Percentiles rank a stretch among this genome's conserved stretches.
Evolutionary conservation across 2,329 filamentous ascomycete genomes (phyloP).

Genomic region (Didymella segeticola): DNA sequence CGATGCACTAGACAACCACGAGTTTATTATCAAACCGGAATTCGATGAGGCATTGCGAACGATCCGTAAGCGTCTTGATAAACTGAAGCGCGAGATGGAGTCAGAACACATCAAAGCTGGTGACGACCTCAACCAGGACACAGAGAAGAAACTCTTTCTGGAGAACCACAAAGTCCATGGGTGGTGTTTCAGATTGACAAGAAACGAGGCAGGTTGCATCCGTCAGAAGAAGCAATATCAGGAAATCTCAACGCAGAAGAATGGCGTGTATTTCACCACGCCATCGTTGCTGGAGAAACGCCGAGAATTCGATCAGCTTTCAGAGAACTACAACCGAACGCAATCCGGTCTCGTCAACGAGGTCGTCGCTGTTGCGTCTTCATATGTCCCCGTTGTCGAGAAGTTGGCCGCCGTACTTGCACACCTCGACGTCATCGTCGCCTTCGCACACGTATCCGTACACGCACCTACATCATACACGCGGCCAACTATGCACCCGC

Average conservation of each 20-base stretch:
- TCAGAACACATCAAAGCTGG: constrained; percentile 79
- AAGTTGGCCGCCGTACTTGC: constrained; percentile 85
- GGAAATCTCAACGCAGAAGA: constrained; percentile 98
- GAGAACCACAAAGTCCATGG: constrained; percentile 96
- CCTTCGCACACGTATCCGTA: constrained; percentile 89
- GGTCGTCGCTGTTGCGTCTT: constrained; percentile 90
- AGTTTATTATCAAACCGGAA: constrained; percentile 98
- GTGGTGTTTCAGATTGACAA: constrained; percentile 93
- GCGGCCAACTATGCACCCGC: constrained; percentile 85
- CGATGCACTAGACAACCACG: constrained; percentile 92
- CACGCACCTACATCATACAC: constrained; percentile 93
- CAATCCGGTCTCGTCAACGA: constrained; percentile 90
- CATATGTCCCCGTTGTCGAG: constrained; percentile 92
- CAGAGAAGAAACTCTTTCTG: constrained; percentile 98
- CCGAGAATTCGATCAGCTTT: constrained; percentile 91
- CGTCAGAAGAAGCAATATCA: constrained; percentile 89
- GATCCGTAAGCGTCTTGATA: constrained; percentile 92
- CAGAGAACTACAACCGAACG: constrained; percentile 92
- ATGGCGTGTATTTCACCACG: constrained; percentile 97
- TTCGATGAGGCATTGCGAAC: constrained; percentile 88
- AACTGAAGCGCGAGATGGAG: constrained; percentile 81
- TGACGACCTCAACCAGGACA: constrained; percentile 84
- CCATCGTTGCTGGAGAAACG: constrained; percentile 78
- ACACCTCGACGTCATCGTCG: constrained; percentile 93
- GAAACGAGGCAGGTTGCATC: constrained; percentile 89